Evolutionary conservation across 371 early-diverging fungal genomes (phyloP), one percentile per base, ranked within the genome.

Genomic region (Ordospora colligata): DNA sequence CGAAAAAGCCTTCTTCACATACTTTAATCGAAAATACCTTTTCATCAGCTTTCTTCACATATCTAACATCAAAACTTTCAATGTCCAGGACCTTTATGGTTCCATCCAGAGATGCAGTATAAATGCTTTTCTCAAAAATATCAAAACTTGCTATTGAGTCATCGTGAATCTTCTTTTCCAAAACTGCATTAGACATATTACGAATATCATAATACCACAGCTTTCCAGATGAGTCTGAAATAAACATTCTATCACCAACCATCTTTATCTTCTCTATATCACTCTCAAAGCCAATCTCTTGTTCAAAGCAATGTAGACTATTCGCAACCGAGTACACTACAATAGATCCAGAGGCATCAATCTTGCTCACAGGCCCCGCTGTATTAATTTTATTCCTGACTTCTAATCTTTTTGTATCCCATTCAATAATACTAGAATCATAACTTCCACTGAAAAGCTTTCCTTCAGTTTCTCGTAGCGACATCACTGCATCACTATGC

Each of bases 371-470:
- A 22, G 22, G 23, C 19, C 47, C 23, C 2, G 7, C 37, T 4
- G 45, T 11, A 17, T 58, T 5, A 22, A 32, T 51, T n/a, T n/a
- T 45, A 7, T 67, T 47, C 17, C 47, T 73, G 25, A 32, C 9
- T 40, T 12, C 40, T 19, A 25, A 21, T 32, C 45, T 62, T 23
- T 67, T 72, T 8, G 73, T 0, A 77, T 80, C 80, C 80, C 80
- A 80, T 53, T 74, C 63, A 43, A 75, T 77, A 12, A 80, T 45
- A 0, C 40, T 67, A 43, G 50, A 68, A 50, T 74, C 80, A 21
- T 68, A 51, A 23, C 65, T 44, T 53, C 74, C 67, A 3, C 62
- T 67, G n/a, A 58, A 51, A 12, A 80, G 58, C 17, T 12, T 12
- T 52, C 54, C 54, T 14, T 62, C 17, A 4, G 12, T 12, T 1